Evolutionary conservation across 768 basidiomycete species (phyloP).

Genomic region (Panus rudis): DNA sequence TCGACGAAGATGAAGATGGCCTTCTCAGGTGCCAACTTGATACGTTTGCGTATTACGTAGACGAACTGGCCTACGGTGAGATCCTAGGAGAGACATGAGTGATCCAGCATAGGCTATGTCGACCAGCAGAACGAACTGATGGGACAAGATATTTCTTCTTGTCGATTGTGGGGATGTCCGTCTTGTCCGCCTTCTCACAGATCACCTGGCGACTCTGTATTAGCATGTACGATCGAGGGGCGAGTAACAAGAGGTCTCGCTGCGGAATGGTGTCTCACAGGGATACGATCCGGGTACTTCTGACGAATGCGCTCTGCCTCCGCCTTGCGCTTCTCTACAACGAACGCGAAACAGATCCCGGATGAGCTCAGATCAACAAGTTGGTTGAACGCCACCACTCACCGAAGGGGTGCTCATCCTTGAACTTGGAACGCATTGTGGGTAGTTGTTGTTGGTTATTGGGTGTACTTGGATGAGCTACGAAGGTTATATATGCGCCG

Average conservation of each 20-base stretch:
- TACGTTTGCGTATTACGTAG: constrained; percentile 98
- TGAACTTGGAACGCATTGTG: constrained; percentile 89
- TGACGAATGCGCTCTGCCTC: constrained; percentile 97
- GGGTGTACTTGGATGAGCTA: not conserved
- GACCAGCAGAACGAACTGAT: constrained; percentile 53
- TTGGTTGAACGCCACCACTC: constrained; percentile 27
- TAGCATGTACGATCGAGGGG: constrained; percentile 2
- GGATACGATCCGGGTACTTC: constrained; percentile 98
- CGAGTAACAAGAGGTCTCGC: too few species aligned
- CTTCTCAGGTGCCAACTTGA: constrained; percentile 99
- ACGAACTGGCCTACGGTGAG: constrained; percentile 98
- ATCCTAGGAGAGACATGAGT: constrained; percentile 47
- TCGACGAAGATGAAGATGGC: constrained; percentile 99
- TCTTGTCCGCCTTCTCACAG: constrained; percentile 98
- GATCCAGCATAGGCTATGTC: not conserved
- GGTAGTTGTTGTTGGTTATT: not conserved
- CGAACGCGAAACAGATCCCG: constrained; percentile 9
- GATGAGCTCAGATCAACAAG: constrained; percentile 29
- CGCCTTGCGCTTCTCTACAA: constrained; percentile 94
- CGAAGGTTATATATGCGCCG: not conserved
- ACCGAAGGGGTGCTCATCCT: constrained; percentile 99
- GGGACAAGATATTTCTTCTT: constrained; percentile 99
- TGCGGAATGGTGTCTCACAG: too few species aligned
- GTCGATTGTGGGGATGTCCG: constrained; percentile 98
- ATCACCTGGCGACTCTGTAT: constrained; percentile 69